Evolutionary conservation across 2,329 filamentous ascomycete species (phyloP).

Genomic region (Calonectria fujianensis): DNA sequence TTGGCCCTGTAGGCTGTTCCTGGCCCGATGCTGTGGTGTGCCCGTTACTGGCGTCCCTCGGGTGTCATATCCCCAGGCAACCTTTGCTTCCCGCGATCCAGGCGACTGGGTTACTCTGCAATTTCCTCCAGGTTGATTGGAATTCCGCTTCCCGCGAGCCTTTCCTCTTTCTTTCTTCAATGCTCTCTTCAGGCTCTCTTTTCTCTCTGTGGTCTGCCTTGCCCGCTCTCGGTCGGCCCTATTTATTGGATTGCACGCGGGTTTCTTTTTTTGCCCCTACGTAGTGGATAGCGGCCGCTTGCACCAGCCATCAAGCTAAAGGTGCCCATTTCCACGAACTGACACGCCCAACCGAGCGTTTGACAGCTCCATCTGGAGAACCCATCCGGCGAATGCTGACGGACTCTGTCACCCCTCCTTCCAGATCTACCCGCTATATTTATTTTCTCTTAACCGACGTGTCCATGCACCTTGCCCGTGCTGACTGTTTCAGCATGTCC

Average conservation of each 20-base stretch:
- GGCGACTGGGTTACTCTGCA: constrained; percentile 39
- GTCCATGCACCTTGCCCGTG: not conserved
- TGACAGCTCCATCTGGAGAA: constrained; percentile 15
- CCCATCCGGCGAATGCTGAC: not conserved
- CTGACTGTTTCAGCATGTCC: not conserved
- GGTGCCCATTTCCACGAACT: not conserved
- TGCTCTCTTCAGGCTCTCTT: not conserved
- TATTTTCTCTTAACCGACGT: not conserved
- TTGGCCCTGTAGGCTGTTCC: not conserved
- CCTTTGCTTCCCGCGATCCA: constrained; percentile 40
- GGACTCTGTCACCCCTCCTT: constrained; percentile 4
- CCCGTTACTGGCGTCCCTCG: constrained; percentile 17
- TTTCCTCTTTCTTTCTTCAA: constrained; percentile 31
- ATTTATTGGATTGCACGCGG: not conserved
- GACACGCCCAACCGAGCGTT: constrained; percentile 12
- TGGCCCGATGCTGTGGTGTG: constrained; percentile 5
- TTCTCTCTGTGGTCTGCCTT: not conserved
- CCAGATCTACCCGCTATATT: constrained; percentile 2
- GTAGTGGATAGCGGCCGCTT: not conserved
- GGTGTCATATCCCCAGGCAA: constrained; percentile 53
- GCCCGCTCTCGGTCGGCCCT: not conserved
- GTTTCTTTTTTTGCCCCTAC: not conserved
- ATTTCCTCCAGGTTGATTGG: constrained; percentile 53
- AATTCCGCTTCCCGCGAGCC: constrained; percentile 42
- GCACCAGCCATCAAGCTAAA: not conserved